Percentiles rank a stretch among this genome's conserved stretches.
phyloP scores from a whole-genome alignment of 2,329 filamentous ascomycete species.

The Colletotrichum tofieldiae region DNA sequence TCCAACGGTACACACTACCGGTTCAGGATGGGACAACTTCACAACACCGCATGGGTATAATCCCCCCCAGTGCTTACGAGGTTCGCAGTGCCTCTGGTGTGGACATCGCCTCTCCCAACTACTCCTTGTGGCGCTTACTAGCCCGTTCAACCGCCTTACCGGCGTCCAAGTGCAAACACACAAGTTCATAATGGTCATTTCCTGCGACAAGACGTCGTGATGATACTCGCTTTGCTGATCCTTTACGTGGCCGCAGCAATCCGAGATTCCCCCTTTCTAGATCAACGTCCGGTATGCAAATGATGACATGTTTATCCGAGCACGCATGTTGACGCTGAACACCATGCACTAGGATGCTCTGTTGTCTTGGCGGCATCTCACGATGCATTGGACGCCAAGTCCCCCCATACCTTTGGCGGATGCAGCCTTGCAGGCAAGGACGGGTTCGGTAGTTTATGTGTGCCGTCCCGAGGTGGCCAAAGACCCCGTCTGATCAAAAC shows the following conservation, averaged over 20 bases:
- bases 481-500: not conserved
- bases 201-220: not conserved
- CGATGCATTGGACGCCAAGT: constrained; percentile 6
- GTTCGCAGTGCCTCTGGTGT: not conserved
- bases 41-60: too few relatives aligned
- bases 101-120: not conserved
- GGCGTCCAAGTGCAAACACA: not conserved
- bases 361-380: not conserved
- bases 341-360: not conserved
- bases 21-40: too few relatives aligned
- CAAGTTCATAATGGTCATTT: not conserved
- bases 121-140: too few relatives aligned
- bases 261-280: not conserved
- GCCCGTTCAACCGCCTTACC: not conserved
- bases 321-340: constrained; percentile 3
- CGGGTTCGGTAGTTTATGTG: not conserved
- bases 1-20: too few relatives aligned
- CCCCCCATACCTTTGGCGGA: not conserved
- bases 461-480: not conserved
- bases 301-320: not conserved
- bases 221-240: not conserved
- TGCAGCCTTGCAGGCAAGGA: not conserved
- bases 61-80: not conserved
- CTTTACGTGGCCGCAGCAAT: not conserved
- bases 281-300: not conserved